Evolutionary conservation across 2,329 filamentous ascomycete genomes (phyloP).

Genomic region (Phaeosphaeria sp.): DNA sequence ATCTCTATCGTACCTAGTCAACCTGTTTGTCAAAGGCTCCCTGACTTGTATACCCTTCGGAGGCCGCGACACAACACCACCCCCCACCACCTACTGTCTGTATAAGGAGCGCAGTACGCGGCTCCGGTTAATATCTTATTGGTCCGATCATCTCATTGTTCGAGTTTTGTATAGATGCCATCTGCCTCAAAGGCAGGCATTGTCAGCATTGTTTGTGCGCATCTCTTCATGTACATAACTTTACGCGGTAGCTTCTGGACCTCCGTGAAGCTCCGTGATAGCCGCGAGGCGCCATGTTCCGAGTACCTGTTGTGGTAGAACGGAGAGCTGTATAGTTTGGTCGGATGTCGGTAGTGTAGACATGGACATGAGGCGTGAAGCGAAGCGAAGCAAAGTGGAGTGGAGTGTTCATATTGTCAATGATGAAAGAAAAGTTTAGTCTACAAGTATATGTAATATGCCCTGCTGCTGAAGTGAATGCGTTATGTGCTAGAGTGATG

Average conservation of each 20-base stretch:
- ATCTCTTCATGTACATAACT: conserved; percentile 4
- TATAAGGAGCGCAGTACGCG: conserved; percentile 19
- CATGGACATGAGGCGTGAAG: no score
- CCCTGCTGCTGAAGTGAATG: no score
- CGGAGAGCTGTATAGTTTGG: not conserved
- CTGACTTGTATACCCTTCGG: conserved; percentile 29
- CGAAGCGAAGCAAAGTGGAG: no score
- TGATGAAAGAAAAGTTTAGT: no score
- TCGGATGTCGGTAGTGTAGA: no score
- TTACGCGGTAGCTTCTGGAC: not conserved
- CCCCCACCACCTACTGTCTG: conserved; percentile 26
- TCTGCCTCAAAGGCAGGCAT: conserved; percentile 8
- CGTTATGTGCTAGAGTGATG: no score
- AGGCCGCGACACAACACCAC: conserved; percentile 10
- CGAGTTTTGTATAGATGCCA: conserved; percentile 1
- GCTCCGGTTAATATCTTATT: conserved; percentile 31
- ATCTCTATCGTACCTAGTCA: conserved; percentile 2
- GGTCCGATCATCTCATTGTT: conserved; percentile 6
- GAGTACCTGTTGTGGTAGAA: not conserved
- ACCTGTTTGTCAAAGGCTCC: conserved; percentile 9
- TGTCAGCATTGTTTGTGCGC: conserved; percentile 6
- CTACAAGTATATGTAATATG: no score
- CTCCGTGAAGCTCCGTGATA: no score
- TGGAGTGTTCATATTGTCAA: no score
- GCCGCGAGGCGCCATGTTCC: not conserved